Conservation (phyloP, 1,139 yeast genomes). For the Taphrina flavorubra region DNA sequence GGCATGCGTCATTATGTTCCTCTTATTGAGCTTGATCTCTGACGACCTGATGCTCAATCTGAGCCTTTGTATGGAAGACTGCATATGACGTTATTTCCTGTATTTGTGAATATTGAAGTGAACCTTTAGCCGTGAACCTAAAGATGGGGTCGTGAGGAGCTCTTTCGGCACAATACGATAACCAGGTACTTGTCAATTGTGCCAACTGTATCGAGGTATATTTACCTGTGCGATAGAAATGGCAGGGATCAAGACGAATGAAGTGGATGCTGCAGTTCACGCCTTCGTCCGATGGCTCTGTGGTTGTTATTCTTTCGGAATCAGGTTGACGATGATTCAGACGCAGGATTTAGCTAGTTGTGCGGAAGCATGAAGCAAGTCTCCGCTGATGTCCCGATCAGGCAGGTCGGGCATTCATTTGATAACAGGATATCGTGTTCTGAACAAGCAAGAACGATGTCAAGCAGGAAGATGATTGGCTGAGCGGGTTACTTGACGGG, state of each 20-base stretch:
- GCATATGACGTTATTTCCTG: neutral
- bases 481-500: neutral
- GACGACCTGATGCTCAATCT: neutral
- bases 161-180: neutral
- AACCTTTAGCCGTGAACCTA: neutral
- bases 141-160: slow-evolving; percentile 15
- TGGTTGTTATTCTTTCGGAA: too few species aligned
- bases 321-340: too few species aligned
- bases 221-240: too few species aligned
- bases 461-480: neutral
- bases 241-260: too few species aligned
- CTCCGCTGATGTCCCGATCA: neutral
- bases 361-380: too few species aligned
- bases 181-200: too few species aligned
- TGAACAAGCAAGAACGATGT: neutral
- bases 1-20: slow-evolving; percentile 17
- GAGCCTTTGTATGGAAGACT: slow-evolving; percentile 16
- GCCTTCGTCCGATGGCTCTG: too few species aligned
- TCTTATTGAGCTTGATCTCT: neutral
- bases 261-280: too few species aligned
- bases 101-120: neutral
- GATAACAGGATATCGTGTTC: neutral
- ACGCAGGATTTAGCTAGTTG: too few species aligned
- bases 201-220: too few species aligned
- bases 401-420: neutral